Conservation (phyloP, 106 monocot genomes). For the Platanthera zijinensis region DNA sequence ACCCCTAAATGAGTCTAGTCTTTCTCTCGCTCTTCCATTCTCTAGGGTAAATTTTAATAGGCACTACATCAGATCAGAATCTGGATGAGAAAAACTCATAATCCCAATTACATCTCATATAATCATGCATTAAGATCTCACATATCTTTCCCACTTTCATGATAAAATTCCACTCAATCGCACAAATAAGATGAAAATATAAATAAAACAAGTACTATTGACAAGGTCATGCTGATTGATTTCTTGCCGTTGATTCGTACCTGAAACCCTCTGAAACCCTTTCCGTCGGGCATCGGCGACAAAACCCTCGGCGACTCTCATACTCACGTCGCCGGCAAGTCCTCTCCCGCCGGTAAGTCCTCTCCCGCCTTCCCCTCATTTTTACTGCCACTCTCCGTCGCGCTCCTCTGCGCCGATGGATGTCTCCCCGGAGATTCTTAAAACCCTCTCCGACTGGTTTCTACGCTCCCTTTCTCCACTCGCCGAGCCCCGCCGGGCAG, state of each 20-base stretch:
- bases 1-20: background rate
- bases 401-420: conserved; percentile 24
- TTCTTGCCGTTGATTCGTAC: no score
- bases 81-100: background rate
- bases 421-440: conserved; percentile 34
- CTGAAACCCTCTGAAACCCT: no score
- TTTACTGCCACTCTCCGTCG: background rate
- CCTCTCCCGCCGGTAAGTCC: background rate
- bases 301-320: background rate
- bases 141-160: background rate
- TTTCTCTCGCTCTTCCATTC: conserved; percentile 1
- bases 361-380: background rate
- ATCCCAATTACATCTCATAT: background rate
- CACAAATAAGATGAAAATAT: background rate
- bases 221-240: no score
- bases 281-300: background rate
- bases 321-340: background rate
- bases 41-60: background rate
- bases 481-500: conserved; percentile 62
- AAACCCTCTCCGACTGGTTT: conserved; percentile 62
- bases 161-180: background rate
- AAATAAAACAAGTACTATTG: background rate
- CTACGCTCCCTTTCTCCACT: conserved; percentile 63
- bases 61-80: background rate
- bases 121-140: background rate